Conservation (phyloP, 2,329 filamentous ascomycete genomes). For the Simplicillium aogashimaense region DNA sequence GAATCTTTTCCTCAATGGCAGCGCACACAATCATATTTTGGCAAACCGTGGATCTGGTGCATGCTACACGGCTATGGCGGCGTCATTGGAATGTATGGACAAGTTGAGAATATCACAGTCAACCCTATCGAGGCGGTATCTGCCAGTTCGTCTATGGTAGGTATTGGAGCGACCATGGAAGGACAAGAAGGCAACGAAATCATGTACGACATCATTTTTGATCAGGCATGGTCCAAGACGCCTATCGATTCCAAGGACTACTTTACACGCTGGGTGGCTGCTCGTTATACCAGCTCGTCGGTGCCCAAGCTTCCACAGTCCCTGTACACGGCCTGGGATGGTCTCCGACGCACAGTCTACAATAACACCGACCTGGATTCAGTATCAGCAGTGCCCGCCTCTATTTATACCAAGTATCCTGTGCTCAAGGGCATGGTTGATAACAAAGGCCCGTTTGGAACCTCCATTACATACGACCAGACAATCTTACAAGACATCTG, state of each 20-base stretch:
- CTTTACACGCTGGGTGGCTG: conserved; percentile 33
- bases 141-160: no score
- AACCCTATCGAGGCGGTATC: conserved; percentile 35
- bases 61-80: conserved; percentile 39
- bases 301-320: not conserved
- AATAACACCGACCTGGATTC: not conserved
- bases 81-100: conserved; percentile 38
- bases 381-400: not conserved
- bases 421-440: conserved; percentile 1
- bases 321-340: conserved; percentile 2
- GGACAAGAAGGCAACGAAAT: conserved; percentile 45
- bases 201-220: conserved; percentile 38
- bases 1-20: conserved; percentile 40
- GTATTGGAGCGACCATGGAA: no score
- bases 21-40: conserved; percentile 37
- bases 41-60: conserved; percentile 45
- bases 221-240: conserved; percentile 35
- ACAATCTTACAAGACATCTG: not conserved
- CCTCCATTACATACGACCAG: conserved; percentile 1
- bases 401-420: not conserved
- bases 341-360: conserved; percentile 1
- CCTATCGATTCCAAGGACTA: conserved; percentile 33
- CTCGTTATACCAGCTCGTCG: conserved; percentile 29
- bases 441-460: not conserved
- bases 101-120: conserved; percentile 36